Base-by-base conservation (phyloP, 1,284 basidiomycete species). In the Leccinum griseonigrum region DNA sequence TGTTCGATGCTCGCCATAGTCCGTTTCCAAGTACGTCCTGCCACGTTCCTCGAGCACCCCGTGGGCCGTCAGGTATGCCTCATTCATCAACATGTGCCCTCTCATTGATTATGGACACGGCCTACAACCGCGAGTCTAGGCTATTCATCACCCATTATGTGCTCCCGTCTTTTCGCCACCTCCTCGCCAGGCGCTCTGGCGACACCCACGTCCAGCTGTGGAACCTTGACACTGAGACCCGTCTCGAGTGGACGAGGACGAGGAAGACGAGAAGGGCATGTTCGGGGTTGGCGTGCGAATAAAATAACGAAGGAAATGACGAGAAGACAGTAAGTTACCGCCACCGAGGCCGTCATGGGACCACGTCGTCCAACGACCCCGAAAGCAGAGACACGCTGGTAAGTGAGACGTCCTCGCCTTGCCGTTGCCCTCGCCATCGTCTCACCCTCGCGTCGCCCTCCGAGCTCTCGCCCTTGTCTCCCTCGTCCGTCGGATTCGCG, bases 181-280 rank as follows among this genome's bases (percentile, higher is more conserved):
- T 93, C 36, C 88, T 98, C 11, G 95, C 95, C 3, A 99, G 97
- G 0, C 97, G 97, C 3, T 94, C 95, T 0, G 97, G 97, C 3
- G 97, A 99, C 74, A 94, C 93, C 55, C 95, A 92, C 53, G 95
- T 92, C 13, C 85, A 97, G 8, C 76, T 99, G 38, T 99, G 97
- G 97, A 92, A 99, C 76, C 84, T 99, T 61, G 86, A 92, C 70
- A 96, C 93, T 0, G 97, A 99, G 77, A 91, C 10, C 97, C 97
- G 0, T 92, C 93, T 56, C 3, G 97, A 98, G 72, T 99, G 97
- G 97, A 96, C 77, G 97, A 98, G 72, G 22, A 22, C 22, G 22
- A 22, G 22, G 22, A 22, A 22, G 22, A 22, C 22, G 22, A 22
- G 22, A 22, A 22, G 22, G 22, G 22, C 22, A 22, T 22, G 22